Percentiles rank a stretch among this genome's conserved stretches.
phyloP scores from a whole-genome alignment of 106 monocot genomes.

The Allium cepa region DNA sequence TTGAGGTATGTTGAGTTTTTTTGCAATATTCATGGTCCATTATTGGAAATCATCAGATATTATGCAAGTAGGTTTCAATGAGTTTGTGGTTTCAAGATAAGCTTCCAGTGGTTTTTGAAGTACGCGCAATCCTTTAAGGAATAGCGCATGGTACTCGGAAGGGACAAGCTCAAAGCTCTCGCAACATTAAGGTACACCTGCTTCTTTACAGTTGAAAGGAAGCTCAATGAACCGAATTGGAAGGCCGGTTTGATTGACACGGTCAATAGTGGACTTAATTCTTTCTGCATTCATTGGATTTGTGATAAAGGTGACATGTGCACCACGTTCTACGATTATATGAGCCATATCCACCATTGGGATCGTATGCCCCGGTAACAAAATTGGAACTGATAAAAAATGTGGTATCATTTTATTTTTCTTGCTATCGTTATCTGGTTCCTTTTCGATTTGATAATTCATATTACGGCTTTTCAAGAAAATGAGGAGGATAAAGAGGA shows the following conservation, averaged over 20 bases:
- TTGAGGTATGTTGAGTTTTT: not conserved
- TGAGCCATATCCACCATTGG: slow-evolving; percentile 14
- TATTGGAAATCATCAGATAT: slow-evolving; percentile 5
- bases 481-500: too few species aligned
- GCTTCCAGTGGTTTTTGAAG: not conserved
- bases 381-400: slow-evolving; percentile 6
- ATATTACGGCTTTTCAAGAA: too few species aligned
- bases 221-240: slow-evolving; percentile 14
- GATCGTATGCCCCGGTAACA: slow-evolving; percentile 16
- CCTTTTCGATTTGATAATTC: too few species aligned
- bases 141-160: not conserved
- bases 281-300: slow-evolving; percentile 15
- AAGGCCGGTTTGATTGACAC: not conserved
- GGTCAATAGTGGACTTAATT: not conserved
- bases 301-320: slow-evolving; percentile 11
- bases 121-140: not conserved
- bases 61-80: not conserved
- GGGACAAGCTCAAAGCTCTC: slow-evolving; percentile 11
- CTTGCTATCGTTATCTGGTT: too few species aligned
- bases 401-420: not conserved
- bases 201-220: slow-evolving; percentile 6
- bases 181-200: slow-evolving; percentile 6
- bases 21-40: not conserved
- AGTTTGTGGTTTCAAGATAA: not conserved
- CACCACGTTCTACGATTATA: slow-evolving; percentile 6